Evolutionary conservation across 192 early-diverging fungal genomes (phyloP).

Genomic region (Podila clonocystis): DNA sequence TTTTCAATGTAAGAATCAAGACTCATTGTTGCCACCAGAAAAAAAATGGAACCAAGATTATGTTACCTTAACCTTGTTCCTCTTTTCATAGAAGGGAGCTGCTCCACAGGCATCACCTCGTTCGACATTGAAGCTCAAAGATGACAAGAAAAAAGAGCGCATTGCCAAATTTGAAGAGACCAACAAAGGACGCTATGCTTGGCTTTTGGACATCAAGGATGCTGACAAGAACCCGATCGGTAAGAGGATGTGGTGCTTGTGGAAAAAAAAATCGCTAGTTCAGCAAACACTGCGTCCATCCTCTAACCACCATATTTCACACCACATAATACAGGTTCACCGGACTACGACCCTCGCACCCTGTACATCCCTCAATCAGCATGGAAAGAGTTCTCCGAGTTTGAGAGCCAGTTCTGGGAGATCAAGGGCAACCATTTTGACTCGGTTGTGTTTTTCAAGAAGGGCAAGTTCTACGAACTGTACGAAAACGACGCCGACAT

Average conservation of each 20-base stretch:
- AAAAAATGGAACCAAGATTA: not conserved
- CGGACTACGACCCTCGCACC: conserved; percentile 93
- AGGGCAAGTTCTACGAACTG: conserved; percentile 99
- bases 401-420: conserved; percentile 99
- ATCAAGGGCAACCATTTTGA: conserved; percentile 93
- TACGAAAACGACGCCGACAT: conserved; percentile 99
- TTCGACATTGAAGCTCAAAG: conserved; percentile 30
- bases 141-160: conserved; percentile 59
- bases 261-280: too few relatives aligned
- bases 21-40: not conserved
- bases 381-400: conserved; percentile 90
- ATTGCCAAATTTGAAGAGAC: conserved; percentile 82
- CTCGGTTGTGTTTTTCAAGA: conserved; percentile 95
- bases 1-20: conserved; percentile 22
- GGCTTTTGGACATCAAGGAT: conserved; percentile 88
- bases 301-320: not conserved
- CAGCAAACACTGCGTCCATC: too few relatives aligned
- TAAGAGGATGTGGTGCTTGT: conserved; percentile 8
- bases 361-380: conserved; percentile 82
- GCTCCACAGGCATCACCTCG: conserved; percentile 4
- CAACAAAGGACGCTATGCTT: conserved; percentile 86
- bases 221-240: conserved; percentile 71
- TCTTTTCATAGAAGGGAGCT: not conserved
- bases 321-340: conserved; percentile 52
- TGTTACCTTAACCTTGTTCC: not conserved